Evolutionary conservation across 2,329 filamentous ascomycete species (phyloP).

Genomic region (Pleurostoma richardsiae): DNA sequence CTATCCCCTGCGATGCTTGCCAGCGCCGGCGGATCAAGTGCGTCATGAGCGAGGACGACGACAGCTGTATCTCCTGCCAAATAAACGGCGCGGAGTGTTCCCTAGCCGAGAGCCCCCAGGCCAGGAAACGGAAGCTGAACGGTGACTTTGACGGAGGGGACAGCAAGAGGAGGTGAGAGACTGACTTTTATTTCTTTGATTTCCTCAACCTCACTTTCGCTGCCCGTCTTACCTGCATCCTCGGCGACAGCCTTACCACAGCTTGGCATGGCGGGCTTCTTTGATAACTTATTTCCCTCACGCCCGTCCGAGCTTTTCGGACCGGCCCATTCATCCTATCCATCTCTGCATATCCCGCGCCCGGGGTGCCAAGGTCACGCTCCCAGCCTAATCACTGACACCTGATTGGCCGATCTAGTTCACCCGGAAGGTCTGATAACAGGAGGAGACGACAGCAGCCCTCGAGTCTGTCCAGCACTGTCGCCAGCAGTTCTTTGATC

Average conservation of each 20-base stretch:
- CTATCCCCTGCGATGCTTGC: conserved; percentile 67
- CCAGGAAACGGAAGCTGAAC: conserved; percentile 75
- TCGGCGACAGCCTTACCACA: conserved; percentile 2
- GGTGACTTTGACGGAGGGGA: conserved; percentile 55
- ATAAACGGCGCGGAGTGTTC: conserved; percentile 76
- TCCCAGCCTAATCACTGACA: conserved; percentile 30
- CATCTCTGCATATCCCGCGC: background rate
- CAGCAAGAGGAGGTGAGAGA: conserved; percentile 65
- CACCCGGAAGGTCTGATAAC: conserved; percentile 50
- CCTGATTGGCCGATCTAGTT: conserved; percentile 47
- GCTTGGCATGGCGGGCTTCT: conserved; percentile 2
- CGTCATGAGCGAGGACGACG: conserved; percentile 68
- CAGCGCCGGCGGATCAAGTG: conserved; percentile 70
- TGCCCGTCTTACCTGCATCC: background rate
- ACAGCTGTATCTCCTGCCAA: conserved; percentile 70
- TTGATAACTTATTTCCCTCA: background rate
- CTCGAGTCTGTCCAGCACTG: conserved; percentile 56
- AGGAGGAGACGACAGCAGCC: conserved; percentile 48
- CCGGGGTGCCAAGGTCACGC: conserved; percentile 2
- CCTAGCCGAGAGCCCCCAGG: conserved; percentile 69
- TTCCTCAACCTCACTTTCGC: conserved; percentile 3
- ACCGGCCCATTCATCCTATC: background rate
- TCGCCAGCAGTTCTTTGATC: conserved; percentile 57
- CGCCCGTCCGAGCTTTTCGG: too few relatives aligned
- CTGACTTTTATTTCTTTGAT: conserved; percentile 6